These are phyloP conservation scores for Hymenoscyphus repandus DNA, from an alignment of 2,329 filamentous ascomycete species.

Conservation along the genomic window DNA sequence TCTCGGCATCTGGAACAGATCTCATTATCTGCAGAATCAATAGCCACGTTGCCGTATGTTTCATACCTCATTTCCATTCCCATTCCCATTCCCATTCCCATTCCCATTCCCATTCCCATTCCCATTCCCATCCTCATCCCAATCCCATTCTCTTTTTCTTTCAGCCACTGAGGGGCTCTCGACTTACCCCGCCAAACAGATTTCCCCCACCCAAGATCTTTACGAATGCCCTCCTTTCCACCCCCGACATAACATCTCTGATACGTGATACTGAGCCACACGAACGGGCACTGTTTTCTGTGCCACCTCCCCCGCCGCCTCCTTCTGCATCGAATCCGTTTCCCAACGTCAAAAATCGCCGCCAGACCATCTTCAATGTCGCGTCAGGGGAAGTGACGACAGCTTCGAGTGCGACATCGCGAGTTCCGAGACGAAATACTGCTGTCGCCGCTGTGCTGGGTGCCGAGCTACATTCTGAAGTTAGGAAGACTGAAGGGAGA, in stretches of 20 bases:
- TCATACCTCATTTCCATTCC: neutral
- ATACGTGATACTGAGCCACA: conserved; percentile 94
- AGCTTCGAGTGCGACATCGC: conserved; percentile 40
- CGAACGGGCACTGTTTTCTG: conserved; percentile 90
- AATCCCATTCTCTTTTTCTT: conserved; percentile 7
- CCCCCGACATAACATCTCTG: conserved; percentile 86
- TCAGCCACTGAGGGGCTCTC: conserved; percentile 7
- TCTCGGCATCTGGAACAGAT: conserved; percentile 73
- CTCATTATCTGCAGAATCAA: conserved; percentile 67
- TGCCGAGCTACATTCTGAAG: conserved; percentile 77
- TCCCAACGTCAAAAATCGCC: conserved; percentile 40
- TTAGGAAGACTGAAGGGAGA: conserved; percentile 52
- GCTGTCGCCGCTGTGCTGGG: conserved; percentile 88
- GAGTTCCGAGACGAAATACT: conserved; percentile 63
- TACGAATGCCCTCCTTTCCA: conserved; percentile 83
- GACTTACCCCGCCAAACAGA: conserved; percentile 39
- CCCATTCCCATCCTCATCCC: neutral
- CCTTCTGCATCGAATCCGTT: conserved; percentile 41
- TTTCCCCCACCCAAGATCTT: conserved; percentile 93
- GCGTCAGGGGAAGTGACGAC: conserved; percentile 55
- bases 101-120: neutral
- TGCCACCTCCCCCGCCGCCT: conserved; percentile 54
- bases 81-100: no score
- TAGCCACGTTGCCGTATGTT: conserved; percentile 66
- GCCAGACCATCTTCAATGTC: conserved; percentile 63